Base-by-base conservation (phyloP, 345 rosid species). In the Dimocarpus longan region DNA sequence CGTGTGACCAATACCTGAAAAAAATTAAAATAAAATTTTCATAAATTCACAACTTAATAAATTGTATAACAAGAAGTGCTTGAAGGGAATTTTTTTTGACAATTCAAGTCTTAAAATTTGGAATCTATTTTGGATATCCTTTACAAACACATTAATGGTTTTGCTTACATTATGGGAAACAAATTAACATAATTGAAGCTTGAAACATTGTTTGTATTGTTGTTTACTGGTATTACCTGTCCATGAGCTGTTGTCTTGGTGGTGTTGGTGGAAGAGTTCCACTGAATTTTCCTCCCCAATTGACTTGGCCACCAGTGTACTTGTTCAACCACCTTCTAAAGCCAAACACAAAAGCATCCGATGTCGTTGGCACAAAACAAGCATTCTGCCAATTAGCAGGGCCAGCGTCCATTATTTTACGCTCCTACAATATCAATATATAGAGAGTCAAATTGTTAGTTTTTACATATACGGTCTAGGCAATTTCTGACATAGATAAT, bases 1-100 rank as follows among this genome's bases (percentile, higher is more conserved):
- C 93, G 79, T 89, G 98, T 19, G 94, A 84, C 93, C 98, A 78
- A 70, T 90, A 91, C 97, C 90, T 94, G 86, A 10, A 63, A 16
- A 16, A 19, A 54, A 15, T 37, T 60, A 2, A 16, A 19, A 9
- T 6, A 21, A n/a, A 13, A 60, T 8, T 46, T 8, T 46, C 52
- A 46, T 19, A 9, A 24, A 24, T 11, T 46, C 5, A 46, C 52
- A 60, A 60, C 26, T 60, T 32, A 2, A 57, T 15, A 5, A n/a
- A n/a, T 5, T 57, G 8, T 15, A 15, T 10, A 74, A 46, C 10
- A 46, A 46, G 37, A 32, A 1, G 37, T 32, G 52, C 52, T 46
- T 46, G 52, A 11, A 46, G 52, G 37, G 37, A 32, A 32, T 32
- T 32, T 32, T 32, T 32, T 32, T 32, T 32, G 37, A 32, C 37